Base-by-base conservation (phyloP, 192 early-diverging fungal genomes). In the Kappamyces sp. region DNA sequence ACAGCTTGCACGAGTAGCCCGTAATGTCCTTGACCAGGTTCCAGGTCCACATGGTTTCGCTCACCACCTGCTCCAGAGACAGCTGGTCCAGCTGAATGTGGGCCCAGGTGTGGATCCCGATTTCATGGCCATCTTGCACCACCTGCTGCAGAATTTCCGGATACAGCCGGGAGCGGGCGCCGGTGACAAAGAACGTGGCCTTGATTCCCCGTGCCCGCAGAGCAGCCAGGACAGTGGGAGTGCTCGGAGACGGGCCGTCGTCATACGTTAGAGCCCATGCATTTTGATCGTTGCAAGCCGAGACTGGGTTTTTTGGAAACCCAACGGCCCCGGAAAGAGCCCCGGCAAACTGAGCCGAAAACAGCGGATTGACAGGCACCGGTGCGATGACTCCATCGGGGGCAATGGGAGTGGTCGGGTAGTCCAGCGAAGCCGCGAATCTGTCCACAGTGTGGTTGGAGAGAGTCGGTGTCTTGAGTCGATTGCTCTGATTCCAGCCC, bases 181-280 rank as follows among this genome's bases (percentile, higher is more conserved):
- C 87, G 43, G 78, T 73, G 12, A 89, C 78, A 61, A 80, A 87
- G 66, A 89, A 89, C 1, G 87, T 86, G 0, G 75, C 86, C 62
- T 85, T 87, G 43, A 86, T 60, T 44, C 74, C 60, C 12, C 40
- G 9, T 37, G 36, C 33, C 3, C 5, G 23, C 10, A 89, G 67
- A 1, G 67, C 55, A 60, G 84, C 80, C 6, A 88, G 64, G n/a
- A 89, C 53, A 9, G 55, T 61, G n/a, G 62, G 49, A 1, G 87
- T 89, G 58, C 63, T 74, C n/a, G 57, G 35, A 31, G 77, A 67
- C 3, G 81, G 83, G 1, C 72, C 70, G 49, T 76, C 74, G 55
- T 75, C 74, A 48, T 60, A 71, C 8, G 57, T 59, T 1, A 59
- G 35, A 46, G 35, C 57, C 57, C 57, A 59, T 12, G 46, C 57